These are phyloP conservation scores for Sporothrix inflata DNA, from an alignment of 2,329 filamentous ascomycete genomes.

Conservation along the genomic window DNA sequence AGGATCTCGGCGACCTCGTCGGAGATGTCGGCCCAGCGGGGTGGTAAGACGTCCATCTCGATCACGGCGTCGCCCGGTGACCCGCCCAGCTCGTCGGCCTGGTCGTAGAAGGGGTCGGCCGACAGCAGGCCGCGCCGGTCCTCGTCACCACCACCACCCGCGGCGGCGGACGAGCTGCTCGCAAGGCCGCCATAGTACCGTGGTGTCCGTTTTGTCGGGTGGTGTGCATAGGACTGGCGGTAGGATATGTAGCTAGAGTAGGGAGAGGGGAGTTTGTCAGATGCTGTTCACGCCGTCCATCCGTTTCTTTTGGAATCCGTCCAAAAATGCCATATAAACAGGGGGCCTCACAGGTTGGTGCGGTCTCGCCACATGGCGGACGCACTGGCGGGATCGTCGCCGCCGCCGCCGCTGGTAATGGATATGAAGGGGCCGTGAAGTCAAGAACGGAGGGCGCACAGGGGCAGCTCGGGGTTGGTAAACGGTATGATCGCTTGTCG, in stretches of 20 bases:
- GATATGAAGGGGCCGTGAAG: slow-evolving; percentile 27
- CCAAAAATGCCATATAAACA: neutral
- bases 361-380: slow-evolving; percentile 97
- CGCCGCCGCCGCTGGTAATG: slow-evolving; percentile 29
- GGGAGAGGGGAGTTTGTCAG: neutral
- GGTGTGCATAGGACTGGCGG: slow-evolving; percentile 96
- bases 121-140: slow-evolving; percentile 81
- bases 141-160: slow-evolving; percentile 51
- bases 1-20: slow-evolving; percentile 89
- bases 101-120: slow-evolving; percentile 67
- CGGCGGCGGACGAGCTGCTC: slow-evolving; percentile 47
- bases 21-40: slow-evolving; percentile 92
- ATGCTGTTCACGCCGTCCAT: slow-evolving; percentile 21
- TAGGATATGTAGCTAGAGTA: slow-evolving; percentile 90
- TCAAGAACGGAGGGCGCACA: neutral
- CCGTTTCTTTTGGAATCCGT: too few species aligned
- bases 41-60: slow-evolving; percentile 95
- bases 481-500: neutral
- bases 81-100: slow-evolving; percentile 66
- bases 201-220: slow-evolving; percentile 80
- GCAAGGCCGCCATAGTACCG: slow-evolving; percentile 54
- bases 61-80: slow-evolving; percentile 83
- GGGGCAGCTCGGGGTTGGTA: neutral
- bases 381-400: slow-evolving; percentile 43
- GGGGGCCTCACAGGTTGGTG: slow-evolving; percentile 81